Evolutionary conservation across 2,329 filamentous ascomycete species (phyloP).

Genomic region (Rutstroemia sydowiana): DNA sequence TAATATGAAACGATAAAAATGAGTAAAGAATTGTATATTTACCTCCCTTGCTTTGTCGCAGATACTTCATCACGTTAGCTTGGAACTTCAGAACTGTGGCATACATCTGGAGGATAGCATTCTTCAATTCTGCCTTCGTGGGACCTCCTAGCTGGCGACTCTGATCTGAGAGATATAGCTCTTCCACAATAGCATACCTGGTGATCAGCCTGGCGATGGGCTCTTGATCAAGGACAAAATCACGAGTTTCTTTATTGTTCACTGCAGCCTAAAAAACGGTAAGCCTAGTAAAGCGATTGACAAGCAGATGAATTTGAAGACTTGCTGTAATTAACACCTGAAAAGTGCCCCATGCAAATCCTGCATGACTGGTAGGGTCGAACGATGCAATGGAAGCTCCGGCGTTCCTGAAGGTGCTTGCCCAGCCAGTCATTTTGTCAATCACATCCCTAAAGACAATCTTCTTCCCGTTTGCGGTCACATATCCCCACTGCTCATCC

Average conservation of each 20-base stretch:
- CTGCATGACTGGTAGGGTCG: background rate
- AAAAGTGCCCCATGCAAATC: background rate
- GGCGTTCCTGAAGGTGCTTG: background rate
- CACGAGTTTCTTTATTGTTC: background rate
- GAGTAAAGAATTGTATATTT: background rate
- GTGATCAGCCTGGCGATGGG: background rate
- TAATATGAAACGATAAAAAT: background rate
- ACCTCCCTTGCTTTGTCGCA: background rate
- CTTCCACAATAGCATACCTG: background rate
- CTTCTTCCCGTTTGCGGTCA: background rate
- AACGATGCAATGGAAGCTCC: background rate
- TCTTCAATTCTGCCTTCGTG: background rate
- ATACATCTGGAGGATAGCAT: background rate
- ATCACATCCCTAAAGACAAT: background rate
- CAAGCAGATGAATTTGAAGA: background rate
- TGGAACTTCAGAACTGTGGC: background rate
- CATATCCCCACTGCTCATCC: background rate
- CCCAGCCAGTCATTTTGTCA: background rate
- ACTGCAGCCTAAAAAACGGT: background rate
- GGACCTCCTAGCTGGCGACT: background rate
- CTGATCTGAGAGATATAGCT: background rate
- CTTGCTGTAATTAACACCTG: background rate
- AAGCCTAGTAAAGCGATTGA: background rate
- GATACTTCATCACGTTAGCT: background rate
- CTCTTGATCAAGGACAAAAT: background rate